Conservation (phyloP, 176 grass and related monocot species). For the Urochloa ruziziensis region DNA sequence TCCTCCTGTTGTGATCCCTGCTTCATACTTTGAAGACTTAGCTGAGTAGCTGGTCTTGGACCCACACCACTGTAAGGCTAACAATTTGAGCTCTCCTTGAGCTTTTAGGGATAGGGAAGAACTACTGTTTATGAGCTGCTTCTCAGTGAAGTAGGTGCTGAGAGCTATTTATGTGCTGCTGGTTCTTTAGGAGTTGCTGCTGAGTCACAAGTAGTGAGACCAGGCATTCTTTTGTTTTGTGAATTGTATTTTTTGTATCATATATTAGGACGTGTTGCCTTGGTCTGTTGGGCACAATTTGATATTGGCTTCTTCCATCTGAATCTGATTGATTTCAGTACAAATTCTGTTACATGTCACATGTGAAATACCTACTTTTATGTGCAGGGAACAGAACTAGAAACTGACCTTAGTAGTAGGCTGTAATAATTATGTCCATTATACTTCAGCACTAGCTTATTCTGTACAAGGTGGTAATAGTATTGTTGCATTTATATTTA, state of each 20-base stretch:
- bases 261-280: constrained; percentile 35
- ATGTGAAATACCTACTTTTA: background rate
- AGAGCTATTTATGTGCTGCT: constrained; percentile 18
- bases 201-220: constrained; percentile 12
- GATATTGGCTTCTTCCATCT: constrained; percentile 10
- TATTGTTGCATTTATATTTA: background rate
- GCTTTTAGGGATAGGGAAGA: constrained; percentile 28
- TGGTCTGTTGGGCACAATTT: constrained; percentile 23
- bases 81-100: constrained; percentile 34
- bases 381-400: background rate
- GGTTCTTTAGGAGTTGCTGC: constrained; percentile 30
- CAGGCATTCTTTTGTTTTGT: constrained; percentile 39
- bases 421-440: background rate
- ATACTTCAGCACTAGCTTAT: background rate
- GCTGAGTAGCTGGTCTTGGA: constrained; percentile 33
- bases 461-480: background rate
- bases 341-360: background rate
- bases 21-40: constrained; percentile 45
- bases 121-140: constrained; percentile 8
- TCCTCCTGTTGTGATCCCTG: constrained; percentile 54
- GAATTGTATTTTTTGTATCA: constrained; percentile 44
- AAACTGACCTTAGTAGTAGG: background rate
- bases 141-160: constrained; percentile 36
- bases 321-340: background rate
- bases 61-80: constrained; percentile 24